A percentile compares a stretch with the other conserved stretches of the same genome.
These are phyloP conservation scores for Pseudocercospora fijiensis DNA, from an alignment of 2,329 filamentous ascomycete species.

Conservation along the genomic window DNA sequence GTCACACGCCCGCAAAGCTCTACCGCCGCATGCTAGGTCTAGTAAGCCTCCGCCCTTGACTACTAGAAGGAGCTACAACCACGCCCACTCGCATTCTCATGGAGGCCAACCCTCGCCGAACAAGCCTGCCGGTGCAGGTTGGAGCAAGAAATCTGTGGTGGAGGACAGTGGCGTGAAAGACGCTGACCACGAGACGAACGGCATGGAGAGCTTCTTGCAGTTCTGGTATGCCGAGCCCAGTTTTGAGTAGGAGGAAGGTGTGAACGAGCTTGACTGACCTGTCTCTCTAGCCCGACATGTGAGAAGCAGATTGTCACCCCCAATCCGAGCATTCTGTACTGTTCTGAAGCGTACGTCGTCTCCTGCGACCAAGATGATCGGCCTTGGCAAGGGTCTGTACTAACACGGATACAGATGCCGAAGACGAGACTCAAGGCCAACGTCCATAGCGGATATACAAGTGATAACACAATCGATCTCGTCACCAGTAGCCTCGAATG, in stretches of 20 bases:
- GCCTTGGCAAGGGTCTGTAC: slow-evolving; percentile 6
- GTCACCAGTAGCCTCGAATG: slow-evolving; percentile 30
- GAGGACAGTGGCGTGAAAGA: slow-evolving; percentile 18
- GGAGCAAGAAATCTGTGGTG: slow-evolving; percentile 25
- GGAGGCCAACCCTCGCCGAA: slow-evolving; percentile 14
- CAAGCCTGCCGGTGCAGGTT: slow-evolving; percentile 17
- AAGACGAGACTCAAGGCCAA: slow-evolving; percentile 41
- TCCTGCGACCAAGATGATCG: neutral
- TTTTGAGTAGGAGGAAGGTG: neutral
- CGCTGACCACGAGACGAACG: slow-evolving; percentile 47
- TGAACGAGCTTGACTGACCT: slow-evolving; percentile 13
- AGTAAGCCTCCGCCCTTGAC: slow-evolving; percentile 28
- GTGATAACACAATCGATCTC: slow-evolving; percentile 27
- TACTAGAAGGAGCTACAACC: slow-evolving; percentile 30
- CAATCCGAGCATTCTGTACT: slow-evolving; percentile 61
- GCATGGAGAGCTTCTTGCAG: slow-evolving; percentile 55
- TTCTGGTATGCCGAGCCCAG: slow-evolving; percentile 48
- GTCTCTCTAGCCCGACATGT: slow-evolving; percentile 56
- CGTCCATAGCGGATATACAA: slow-evolving; percentile 25
- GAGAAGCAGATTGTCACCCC: slow-evolving; percentile 65
- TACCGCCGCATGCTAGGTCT: slow-evolving; percentile 31
- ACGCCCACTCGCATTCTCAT: slow-evolving; percentile 20
- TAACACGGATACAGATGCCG: slow-evolving; percentile 44
- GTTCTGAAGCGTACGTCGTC: slow-evolving; percentile 59
- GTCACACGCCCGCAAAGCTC: slow-evolving; percentile 32